Evolutionary conservation across 148 eudicot genomes (phyloP), one percentile per base, ranked within the genome.

Genomic region (Fagopyrum esculentum): DNA sequence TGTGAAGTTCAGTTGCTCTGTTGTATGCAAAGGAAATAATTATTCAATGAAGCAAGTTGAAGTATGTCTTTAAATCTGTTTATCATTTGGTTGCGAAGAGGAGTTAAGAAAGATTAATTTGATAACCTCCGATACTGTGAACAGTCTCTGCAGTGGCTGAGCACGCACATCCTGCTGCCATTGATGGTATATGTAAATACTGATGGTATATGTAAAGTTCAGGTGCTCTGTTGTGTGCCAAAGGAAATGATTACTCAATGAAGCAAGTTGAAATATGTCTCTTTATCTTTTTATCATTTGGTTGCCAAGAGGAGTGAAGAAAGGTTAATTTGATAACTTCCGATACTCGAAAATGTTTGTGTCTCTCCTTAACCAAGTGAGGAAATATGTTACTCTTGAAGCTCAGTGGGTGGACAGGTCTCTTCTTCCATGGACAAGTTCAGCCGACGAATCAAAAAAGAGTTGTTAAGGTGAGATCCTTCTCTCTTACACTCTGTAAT

Each of bases 131-230:
- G 40, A 35, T 17, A 56, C 29, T 56, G 26, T 22, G 26, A 22
- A 0, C 26, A 79, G 49, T 55, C 79, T 84, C 26, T 84, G 88
- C 74, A 85, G 85, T 78, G 12, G 46, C 71, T 66, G 43, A 66
- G 2, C 6, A 4, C 40, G 19, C 17, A 66, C 47, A 43, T 15
- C 35, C 46, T 40, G 9, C 17, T 66, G 12, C 46, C 71, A 66
- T 40, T 66, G 19, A 66, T 66, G 46, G 71, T 15, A 5, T 40
- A 1, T 64, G 70, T 64, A 64, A 64, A 35, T 64, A 64, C 17
- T 26, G 66, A 9, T 11, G 22, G 40, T 60, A 60, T 26, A 64
- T 64, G 70, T 40, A 13, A 12, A 40, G 45, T 4, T 64, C 45
- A 40, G 13, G 44, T 56, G 26, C 8, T 16, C 22, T 22, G 26